Evolutionary conservation across 2,329 filamentous ascomycete genomes (phyloP).

Genomic region (Hypoxylon sp.): DNA sequence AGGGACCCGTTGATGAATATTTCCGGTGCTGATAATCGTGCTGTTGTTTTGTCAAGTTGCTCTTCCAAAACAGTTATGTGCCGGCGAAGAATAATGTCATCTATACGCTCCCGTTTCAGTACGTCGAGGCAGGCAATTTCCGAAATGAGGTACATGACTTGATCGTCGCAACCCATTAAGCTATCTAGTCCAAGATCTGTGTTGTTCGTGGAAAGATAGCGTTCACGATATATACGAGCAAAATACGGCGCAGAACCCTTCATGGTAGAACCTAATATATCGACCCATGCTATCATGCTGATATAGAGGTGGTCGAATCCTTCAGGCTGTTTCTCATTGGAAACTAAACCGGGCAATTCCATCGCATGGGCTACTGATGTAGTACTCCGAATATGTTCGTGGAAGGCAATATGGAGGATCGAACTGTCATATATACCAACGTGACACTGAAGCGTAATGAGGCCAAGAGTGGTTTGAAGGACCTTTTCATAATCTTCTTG

Average conservation of each 20-base stretch:
- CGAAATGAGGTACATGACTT: conserved; percentile 6
- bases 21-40: neutral
- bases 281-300: conserved; percentile 5
- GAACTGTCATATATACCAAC: conserved; percentile 1
- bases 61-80: neutral
- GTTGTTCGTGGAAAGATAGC: neutral
- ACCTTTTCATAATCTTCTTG: neutral
- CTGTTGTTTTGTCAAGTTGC: neutral
- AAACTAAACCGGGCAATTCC: neutral
- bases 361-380: neutral
- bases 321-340: neutral
- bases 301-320: neutral
- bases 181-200: neutral
- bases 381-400: neutral
- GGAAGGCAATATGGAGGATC: neutral
- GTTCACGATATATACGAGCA: neutral
- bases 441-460: neutral
- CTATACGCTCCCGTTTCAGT: neutral
- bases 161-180: conserved; percentile 6
- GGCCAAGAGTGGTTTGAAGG: neutral
- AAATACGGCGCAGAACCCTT: neutral
- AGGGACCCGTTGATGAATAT: neutral
- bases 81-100: neutral
- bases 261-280: conserved; percentile 6
- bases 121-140: conserved; percentile 8